Evolutionary conservation across 306 rosid genomes (phyloP), one percentile per base, ranked within the genome.

Genomic region (Mimosa pudica): DNA sequence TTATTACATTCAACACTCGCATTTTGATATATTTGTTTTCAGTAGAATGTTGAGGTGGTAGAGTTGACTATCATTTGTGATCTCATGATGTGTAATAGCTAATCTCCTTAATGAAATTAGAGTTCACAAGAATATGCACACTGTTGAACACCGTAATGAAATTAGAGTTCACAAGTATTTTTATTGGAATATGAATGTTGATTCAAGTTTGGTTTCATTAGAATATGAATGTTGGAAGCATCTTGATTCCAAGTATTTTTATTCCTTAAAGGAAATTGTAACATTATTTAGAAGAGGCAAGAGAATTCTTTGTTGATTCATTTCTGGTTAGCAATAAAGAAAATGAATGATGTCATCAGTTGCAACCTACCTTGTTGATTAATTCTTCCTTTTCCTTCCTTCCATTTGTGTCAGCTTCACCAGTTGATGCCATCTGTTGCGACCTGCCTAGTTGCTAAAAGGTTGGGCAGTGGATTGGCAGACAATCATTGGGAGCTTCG

Each of bases 401-500:
- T 77, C 35, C 14, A n/a, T 30, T 24, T 74, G 54, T 32, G 32
- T 77, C 93, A 92, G 97, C 87, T 92, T 11, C 97, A 92, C 82
- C 97, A 92, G 81, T 90, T 92, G 96, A 92, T 92, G 97, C 97
- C 97, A 72, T 90, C 97, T 81, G 89, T 92, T 82, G 96, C 90
- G 52, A 92, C 97, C 74, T 92, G 97, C 88, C 96, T 92, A 74
- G 97, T 92, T 79, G 89, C 96, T 13, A 90, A 85, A 85, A 88
- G 96, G 81, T 85, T 92, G 88, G 97, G 97, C 30, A 90, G 87
- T 70, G 81, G 97, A 82, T 84, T 90, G 84, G 84, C 93, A 38
- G 96, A 89, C 76, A 88, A 88, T 82, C 97, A 92, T 65, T 92
- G 96, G 97, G 91, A 90, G 84, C 97, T 92, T 73, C 87, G 97